Base-by-base conservation (phyloP, 2,329 filamentous ascomycete species). In the Penicillium vulpinum region DNA sequence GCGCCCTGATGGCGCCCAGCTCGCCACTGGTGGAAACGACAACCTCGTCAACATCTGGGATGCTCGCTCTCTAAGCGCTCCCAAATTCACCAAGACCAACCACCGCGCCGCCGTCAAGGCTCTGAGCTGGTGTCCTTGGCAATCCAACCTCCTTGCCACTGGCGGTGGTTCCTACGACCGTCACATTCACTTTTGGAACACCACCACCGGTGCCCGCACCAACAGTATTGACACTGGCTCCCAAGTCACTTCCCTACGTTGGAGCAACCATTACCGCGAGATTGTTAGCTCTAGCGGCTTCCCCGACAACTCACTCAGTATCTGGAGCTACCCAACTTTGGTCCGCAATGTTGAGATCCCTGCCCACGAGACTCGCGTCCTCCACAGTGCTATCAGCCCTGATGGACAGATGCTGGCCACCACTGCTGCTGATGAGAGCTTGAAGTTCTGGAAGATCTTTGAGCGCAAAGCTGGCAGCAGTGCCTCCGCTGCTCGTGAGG, bases 381-480 rank as follows among this genome's bases (percentile, higher is more conserved):
- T 99, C 48, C 94, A 97, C 86, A 96, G 91, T 82, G 94, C 91
- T 74, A 86, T 99, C 67, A 97, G 92, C 80, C 94, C 94, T 3
- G 94, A 99, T 71, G 94, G 94, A 51, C 94, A 99, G 81, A 96
- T 97, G 87, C 85, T 99, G 54, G 94, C 94, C 49, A 99, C 94
- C 50, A 93, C 94, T 59, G 90, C 93, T 67, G 92, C 93, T 36
- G 94, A 99, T 70, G 94, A 99, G 83, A 93, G 89, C 72, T 83
- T 99, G 76, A 99, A 99, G 81, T 99, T 99, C 84, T 99, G 94
- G 94, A 99, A 99, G 87, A 84, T 99, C 68, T 99, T 99, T 72
- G 94, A 99, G 84, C 97, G 96, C 85, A 97, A 97, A 85, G 82
- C 92, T 18, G 92, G 91, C 54, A 81, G 84, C 57, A 80, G 84